Conservation (phyloP, 2,329 filamentous ascomycete species). For the Fonsecaea multimorphosa region DNA sequence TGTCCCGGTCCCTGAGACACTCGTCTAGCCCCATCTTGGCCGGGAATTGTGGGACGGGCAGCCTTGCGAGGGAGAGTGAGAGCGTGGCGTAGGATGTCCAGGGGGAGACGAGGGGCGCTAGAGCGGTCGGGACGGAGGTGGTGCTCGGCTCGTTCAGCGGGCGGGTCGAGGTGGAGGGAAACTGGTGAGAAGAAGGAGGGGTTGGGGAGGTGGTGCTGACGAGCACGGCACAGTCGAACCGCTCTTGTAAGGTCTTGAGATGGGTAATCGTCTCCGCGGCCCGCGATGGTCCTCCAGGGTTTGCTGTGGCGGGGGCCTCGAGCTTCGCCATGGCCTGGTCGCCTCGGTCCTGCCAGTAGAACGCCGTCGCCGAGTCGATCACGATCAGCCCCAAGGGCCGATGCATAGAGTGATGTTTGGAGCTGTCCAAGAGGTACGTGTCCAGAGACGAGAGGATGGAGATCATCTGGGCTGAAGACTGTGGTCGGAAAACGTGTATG, state of each 20-base stretch:
- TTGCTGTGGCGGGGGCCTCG: slow-evolving; percentile 45
- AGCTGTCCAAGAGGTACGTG: slow-evolving; percentile 56
- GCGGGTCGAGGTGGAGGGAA: slow-evolving; percentile 18
- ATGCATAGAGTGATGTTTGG: slow-evolving; percentile 48
- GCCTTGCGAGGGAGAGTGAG: slow-evolving; percentile 47
- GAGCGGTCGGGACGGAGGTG: neutral
- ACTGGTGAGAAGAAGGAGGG: slow-evolving; percentile 17
- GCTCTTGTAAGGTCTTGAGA: slow-evolving; percentile 46
- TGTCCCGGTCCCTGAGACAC: slow-evolving; percentile 45
- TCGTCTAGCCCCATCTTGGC: slow-evolving; percentile 44
- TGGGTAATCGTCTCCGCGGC: slow-evolving; percentile 28
- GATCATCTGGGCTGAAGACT: slow-evolving; percentile 58
- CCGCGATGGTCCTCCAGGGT: slow-evolving; percentile 1
- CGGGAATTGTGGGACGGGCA: slow-evolving; percentile 47
- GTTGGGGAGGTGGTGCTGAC: slow-evolving; percentile 43
- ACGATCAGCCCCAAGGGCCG: slow-evolving; percentile 58
- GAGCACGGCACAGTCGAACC: slow-evolving; percentile 49
- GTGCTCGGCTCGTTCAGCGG: slow-evolving; percentile 14
- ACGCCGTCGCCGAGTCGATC: slow-evolving; percentile 62
- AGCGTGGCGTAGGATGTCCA: slow-evolving; percentile 50
- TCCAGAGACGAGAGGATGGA: slow-evolving; percentile 56
- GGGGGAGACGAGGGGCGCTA: slow-evolving; percentile 42
- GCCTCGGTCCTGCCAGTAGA: slow-evolving; percentile 60
- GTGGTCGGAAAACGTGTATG: slow-evolving; percentile 64
- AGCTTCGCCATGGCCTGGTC: slow-evolving; percentile 52